Evolutionary conservation across 495 filamentous ascomycete genomes (phyloP).

Genomic region (Penicillium coprophilum): DNA sequence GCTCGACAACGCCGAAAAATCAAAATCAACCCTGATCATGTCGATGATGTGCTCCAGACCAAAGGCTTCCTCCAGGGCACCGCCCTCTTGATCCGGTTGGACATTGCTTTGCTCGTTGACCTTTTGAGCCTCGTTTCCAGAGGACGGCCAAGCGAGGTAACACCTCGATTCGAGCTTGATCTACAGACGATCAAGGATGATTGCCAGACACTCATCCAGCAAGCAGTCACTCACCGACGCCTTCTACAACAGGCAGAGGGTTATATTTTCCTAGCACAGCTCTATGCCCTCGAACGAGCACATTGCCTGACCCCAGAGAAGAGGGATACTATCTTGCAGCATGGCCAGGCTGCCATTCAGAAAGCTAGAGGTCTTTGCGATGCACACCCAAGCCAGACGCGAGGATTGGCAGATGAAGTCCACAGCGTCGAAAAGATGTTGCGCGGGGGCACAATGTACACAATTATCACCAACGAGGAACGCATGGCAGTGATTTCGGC

Average conservation of each 20-base stretch:
- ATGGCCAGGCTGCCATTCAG: conserved; percentile 16
- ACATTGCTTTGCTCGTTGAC: conserved; percentile 55
- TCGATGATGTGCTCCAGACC: conserved; percentile 45
- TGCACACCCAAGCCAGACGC: conserved; percentile 25
- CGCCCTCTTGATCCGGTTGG: conserved; percentile 53
- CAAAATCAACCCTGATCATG: conserved; percentile 40
- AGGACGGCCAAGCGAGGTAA: not conserved
- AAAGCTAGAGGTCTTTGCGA: conserved; percentile 31
- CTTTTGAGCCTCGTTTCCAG: conserved; percentile 36
- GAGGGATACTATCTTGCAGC: conserved; percentile 1
- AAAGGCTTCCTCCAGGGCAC: conserved; percentile 49
- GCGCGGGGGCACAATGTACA: conserved; percentile 39
- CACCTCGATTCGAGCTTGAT: conserved; percentile 28
- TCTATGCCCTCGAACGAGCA: conserved; percentile 36
- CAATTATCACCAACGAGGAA: conserved; percentile 46
- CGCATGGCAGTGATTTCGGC: conserved; percentile 47
- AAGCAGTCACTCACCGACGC: conserved; percentile 11
- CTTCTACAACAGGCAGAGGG: conserved; percentile 31
- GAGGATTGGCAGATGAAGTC: conserved; percentile 30
- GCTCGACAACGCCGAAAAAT: conserved; percentile 41
- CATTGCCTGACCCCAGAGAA: not conserved
- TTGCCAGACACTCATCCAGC: conserved; percentile 16
- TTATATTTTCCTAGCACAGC: conserved; percentile 36
- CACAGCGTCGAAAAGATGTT: conserved; percentile 35
- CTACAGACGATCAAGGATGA: conserved; percentile 39